phyloP scores from a whole-genome alignment of 257 asterid genomes.

The Knoxia roxburghii region DNA sequence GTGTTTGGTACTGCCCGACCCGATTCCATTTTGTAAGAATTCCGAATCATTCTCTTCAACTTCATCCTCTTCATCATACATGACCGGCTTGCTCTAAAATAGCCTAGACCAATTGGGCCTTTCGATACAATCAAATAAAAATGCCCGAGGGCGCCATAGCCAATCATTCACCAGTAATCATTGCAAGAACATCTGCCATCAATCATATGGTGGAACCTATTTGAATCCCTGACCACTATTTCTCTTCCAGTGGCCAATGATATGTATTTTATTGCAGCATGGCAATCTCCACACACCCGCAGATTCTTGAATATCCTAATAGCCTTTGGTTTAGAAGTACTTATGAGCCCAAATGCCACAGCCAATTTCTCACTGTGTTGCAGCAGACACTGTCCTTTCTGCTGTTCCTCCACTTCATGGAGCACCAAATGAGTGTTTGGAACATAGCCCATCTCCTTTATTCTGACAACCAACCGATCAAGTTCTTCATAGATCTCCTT shows the following conservation, averaged over 20 bases:
- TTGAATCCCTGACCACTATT: conserved; percentile 82
- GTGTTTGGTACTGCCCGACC: too few species aligned
- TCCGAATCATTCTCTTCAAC: too few species aligned
- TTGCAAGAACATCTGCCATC: conserved; percentile 80
- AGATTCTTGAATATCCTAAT: conserved; percentile 79
- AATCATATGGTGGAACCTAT: conserved; percentile 79
- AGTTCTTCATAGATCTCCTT: conserved; percentile 55
- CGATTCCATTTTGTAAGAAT: too few species aligned
- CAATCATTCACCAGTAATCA: conserved; percentile 89
- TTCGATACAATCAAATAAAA: too few species aligned
- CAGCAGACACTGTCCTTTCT: conserved; percentile 61
- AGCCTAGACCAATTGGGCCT: neutral
- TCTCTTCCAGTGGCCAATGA: conserved; percentile 69
- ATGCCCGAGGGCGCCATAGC: too few species aligned
- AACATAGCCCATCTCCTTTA: conserved; percentile 66
- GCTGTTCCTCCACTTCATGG: conserved; percentile 83
- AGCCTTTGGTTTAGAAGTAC: conserved; percentile 46
- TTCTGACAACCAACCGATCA: conserved; percentile 31
- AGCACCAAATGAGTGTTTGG: conserved; percentile 67
- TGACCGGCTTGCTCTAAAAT: too few species aligned
- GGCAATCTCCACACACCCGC: conserved; percentile 92
- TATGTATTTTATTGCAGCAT: conserved; percentile 57
- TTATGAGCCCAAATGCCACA: conserved; percentile 74
- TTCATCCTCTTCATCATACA: too few species aligned
- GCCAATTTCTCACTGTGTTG: conserved; percentile 93